Conservation (phyloP, 2,329 filamentous ascomycete species). For the Chaetomium globosum region DNA sequence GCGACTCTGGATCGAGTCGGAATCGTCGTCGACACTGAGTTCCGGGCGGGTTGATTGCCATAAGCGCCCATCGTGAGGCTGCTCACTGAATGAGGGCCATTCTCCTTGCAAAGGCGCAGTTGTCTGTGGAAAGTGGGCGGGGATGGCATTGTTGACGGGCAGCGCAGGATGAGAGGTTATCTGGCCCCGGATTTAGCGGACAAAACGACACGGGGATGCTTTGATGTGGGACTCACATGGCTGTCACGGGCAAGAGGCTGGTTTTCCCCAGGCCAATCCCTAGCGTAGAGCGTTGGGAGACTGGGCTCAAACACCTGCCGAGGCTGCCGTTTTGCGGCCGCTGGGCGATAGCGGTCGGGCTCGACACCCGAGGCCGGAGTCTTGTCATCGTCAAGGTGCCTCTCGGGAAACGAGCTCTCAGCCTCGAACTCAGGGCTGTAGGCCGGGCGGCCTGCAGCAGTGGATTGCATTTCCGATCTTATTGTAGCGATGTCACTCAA, state of each 20-base stretch:
- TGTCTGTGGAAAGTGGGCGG: slow-evolving; percentile 9
- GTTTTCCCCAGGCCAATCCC: slow-evolving; percentile 26
- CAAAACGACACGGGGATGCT: not conserved
- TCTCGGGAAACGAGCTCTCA: slow-evolving; percentile 35
- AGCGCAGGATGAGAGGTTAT: slow-evolving; percentile 8
- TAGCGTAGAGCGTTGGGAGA: slow-evolving; percentile 15
- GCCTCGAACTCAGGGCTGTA: slow-evolving; percentile 26
- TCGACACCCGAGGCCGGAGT: slow-evolving; percentile 11
- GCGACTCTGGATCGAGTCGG: slow-evolving; percentile 31
- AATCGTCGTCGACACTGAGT: slow-evolving; percentile 33
- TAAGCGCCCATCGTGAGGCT: slow-evolving; percentile 16
- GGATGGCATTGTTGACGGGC: slow-evolving; percentile 14
- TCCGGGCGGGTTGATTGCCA: slow-evolving; percentile 24
- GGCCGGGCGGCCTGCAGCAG: slow-evolving; percentile 14
- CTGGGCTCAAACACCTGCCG: slow-evolving; percentile 20
- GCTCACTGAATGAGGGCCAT: slow-evolving; percentile 28
- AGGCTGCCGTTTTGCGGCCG: slow-evolving; percentile 14
- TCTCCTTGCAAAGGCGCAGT: slow-evolving; percentile 19
- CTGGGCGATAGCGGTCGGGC: slow-evolving; percentile 17
- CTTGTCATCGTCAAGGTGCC: slow-evolving; percentile 30
- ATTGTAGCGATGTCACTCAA: slow-evolving; percentile 22
- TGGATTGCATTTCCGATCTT: slow-evolving; percentile 30
- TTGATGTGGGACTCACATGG: slow-evolving; percentile 23
- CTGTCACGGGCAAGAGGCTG: slow-evolving; percentile 16
- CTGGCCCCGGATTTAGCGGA: slow-evolving; percentile 4